phyloP scores from a whole-genome alignment of 225 moss, liverwort and hornwort species.

The Pleurozium schreberi region DNA sequence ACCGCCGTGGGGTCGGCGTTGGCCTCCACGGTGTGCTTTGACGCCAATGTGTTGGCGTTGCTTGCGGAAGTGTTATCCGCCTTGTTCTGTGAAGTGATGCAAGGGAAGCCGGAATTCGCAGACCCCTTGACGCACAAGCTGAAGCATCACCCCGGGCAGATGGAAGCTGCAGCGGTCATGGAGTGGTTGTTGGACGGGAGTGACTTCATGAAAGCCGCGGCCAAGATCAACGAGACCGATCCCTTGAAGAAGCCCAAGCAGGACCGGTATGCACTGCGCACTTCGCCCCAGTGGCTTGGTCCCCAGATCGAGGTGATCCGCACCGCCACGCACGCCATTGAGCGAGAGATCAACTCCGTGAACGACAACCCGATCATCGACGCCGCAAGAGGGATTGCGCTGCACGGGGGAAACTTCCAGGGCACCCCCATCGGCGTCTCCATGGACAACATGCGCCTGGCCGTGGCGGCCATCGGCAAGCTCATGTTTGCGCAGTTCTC shows the following conservation, averaged over 20 bases:
- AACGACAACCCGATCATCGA: conserved; percentile 65
- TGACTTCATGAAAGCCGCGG: not conserved
- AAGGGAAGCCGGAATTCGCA: not conserved
- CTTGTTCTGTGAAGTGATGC: not conserved
- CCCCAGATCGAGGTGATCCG: not conserved
- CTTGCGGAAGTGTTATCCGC: not conserved
- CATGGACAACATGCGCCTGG: conserved; percentile 58
- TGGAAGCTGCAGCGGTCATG: not conserved
- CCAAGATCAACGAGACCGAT: not conserved
- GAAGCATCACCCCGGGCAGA: not conserved
- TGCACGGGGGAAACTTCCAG: conserved; percentile 38
- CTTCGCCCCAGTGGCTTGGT: not conserved
- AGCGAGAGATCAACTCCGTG: conserved; percentile 58
- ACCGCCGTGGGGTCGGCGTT: not conserved
- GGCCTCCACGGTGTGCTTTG: not conserved
- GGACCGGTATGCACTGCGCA: not conserved
- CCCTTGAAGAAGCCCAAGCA: not conserved
- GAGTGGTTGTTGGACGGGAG: not conserved
- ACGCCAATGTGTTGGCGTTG: not conserved
- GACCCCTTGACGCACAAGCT: not conserved
- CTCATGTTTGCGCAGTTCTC: conserved; percentile 54
- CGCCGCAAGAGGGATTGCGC: not conserved
- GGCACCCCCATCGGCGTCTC: conserved; percentile 46
- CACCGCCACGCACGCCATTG: not conserved
- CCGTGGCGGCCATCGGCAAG: conserved; percentile 44